Percentiles rank a stretch among this genome's conserved stretches.
Conservation (phyloP, 108 stramenopile genomes). For the Pseudonitzschia multiseries region DNA sequence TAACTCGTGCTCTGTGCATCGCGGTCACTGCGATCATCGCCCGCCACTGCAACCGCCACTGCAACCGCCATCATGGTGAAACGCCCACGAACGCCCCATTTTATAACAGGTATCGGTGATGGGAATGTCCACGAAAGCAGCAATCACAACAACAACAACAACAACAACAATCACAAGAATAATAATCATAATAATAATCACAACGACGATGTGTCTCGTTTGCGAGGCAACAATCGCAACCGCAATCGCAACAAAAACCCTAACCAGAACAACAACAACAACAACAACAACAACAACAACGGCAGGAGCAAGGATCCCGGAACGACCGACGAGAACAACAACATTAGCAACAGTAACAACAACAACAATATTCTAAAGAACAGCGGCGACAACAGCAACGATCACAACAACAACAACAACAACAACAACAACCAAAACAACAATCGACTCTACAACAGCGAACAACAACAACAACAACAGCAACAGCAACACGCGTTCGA, state of each 20-base stretch:
- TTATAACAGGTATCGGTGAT: conserved; percentile 66
- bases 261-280: not conserved
- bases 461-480: not conserved
- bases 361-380: not conserved
- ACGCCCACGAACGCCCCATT: conserved; percentile 48
- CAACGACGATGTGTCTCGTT: not conserved
- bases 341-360: not conserved
- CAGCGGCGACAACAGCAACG: not conserved
- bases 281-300: not conserved
- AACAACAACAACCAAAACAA: conserved; percentile 6
- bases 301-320: not conserved
- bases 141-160: conserved; percentile 18
- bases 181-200: not conserved
- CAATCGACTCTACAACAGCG: not conserved
- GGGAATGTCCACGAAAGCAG: conserved; percentile 36
- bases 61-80: conserved; percentile 34
- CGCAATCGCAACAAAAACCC: conserved; percentile 11
- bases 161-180: conserved; percentile 4
- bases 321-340: not conserved
- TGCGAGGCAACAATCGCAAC: conserved; percentile 1
- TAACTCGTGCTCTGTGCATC: too few relatives aligned
- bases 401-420: conserved; percentile 8
- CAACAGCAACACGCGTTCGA: not conserved
- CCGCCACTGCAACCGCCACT: too few relatives aligned
- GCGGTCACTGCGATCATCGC: too few relatives aligned